phyloP scores from a whole-genome alignment of 345 rosid genomes.

The Citrus sinensis region DVS_A1.0 CM039167.1:9372501-9373000 shows the following conservation, averaged over 20 bases:
- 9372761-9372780: neutral
- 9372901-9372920: no score
- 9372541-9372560: neutral
- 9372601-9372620: neutral
- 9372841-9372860: neutral
- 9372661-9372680: constrained; percentile 16
- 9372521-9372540: neutral
- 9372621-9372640: neutral
- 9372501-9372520: neutral
- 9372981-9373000: no score
- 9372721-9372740: neutral
- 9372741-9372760: constrained; percentile 1
- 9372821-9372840: no score
- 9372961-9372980: no score
- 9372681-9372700: no score
- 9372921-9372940: no score
- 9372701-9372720: neutral
- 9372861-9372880: neutral
- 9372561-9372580: constrained; percentile 71
- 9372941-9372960: no score
- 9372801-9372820: no score
- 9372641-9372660: constrained; percentile 3
- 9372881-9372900: neutral
- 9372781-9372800: neutral
- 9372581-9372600: constrained; percentile 24